Base-by-base conservation (phyloP, 108 stramenopile species). In the Epithemia pelagica region DNA sequence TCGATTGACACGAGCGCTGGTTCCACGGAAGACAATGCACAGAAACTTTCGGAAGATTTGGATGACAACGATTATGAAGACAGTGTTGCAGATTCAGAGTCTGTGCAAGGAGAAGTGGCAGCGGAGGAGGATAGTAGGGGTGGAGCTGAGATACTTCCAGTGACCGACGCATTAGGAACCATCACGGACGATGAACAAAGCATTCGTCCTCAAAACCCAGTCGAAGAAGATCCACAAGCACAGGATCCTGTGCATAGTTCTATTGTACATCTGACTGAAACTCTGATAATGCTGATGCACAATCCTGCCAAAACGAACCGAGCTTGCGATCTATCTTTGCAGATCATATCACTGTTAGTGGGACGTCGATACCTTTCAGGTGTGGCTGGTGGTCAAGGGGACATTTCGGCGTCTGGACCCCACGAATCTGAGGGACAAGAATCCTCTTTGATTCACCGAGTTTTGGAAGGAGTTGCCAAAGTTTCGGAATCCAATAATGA, bases 321-420 rank as follows among this genome's bases (percentile, higher is more conserved):
- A 61, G 84, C 84, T 58, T 73, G 76, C 58, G 87, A 93, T 54
- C 32, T 79, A 32, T 78, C 87, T 25, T 73, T 93, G 72, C 82
- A 80, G 1, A 80, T 79, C 60, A 76, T 83, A 58, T 71, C 79
- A 25, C 72, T 74, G 31, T 60, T 93, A 0, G 70, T 90, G 19
- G 73, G 76, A 5, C 74, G 79, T 25, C 66, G 76, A 1, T 90
- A 89, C 66, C 74, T 93, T 25, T 78, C 75, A 20, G 92, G 92
- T n/a, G 61, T 80, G 51, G 87, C 90, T 2, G 90, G 90, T 32
- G 87, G 87, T 28, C 52, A 64, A 25, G 69, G 74, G 37, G 81
- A 82, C 46, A 10, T 25, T 0, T 52, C 65, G 0, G 80, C 65
- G 23, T 72, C 66, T 26, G 79, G 79, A 33, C 55, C 75, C 22